Conservation (phyloP, 805 yeast genomes). For the Nakazawaea sp. region DNA sequence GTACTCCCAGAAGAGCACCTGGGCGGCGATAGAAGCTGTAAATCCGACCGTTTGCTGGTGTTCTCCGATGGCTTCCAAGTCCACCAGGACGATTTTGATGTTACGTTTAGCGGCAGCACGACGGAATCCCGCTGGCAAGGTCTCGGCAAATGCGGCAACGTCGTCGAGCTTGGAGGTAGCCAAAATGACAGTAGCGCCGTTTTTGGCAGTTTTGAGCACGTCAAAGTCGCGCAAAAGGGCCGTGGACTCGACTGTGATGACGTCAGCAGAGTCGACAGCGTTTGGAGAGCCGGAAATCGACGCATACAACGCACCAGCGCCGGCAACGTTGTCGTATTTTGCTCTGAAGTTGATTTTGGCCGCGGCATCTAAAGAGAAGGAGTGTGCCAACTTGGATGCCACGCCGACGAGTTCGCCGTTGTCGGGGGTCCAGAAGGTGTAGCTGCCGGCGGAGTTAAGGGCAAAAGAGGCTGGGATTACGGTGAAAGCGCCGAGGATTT, state of each 20-base stretch:
- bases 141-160: slow-evolving; percentile 35
- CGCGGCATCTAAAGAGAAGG: slow-evolving; percentile 57
- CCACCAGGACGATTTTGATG: slow-evolving; percentile 49
- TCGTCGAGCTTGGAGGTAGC: slow-evolving; percentile 34
- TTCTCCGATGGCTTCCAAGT: slow-evolving; percentile 56
- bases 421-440: slow-evolving; percentile 65
- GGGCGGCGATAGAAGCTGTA: slow-evolving; percentile 65
- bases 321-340: slow-evolving; percentile 62
- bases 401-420: slow-evolving; percentile 46
- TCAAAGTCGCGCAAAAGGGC: slow-evolving; percentile 50
- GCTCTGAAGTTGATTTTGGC: slow-evolving; percentile 50
- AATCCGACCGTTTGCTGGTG: slow-evolving; percentile 71
- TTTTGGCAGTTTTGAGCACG: slow-evolving; percentile 51
- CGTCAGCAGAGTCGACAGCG: slow-evolving; percentile 51
- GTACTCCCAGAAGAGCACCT: slow-evolving; percentile 73
- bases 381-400: slow-evolving; percentile 60
- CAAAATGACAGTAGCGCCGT: slow-evolving; percentile 50
- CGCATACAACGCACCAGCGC: slow-evolving; percentile 73
- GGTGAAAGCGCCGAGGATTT: slow-evolving; percentile 38
- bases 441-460: slow-evolving; percentile 36
- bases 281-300: slow-evolving; percentile 38
- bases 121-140: slow-evolving; percentile 48
- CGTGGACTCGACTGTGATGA: slow-evolving; percentile 58
- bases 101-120: slow-evolving; percentile 44
- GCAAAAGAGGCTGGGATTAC: slow-evolving; percentile 26